phyloP scores from a whole-genome alignment of 495 filamentous ascomycete genomes.

The Neurospora pannonica region DNA sequence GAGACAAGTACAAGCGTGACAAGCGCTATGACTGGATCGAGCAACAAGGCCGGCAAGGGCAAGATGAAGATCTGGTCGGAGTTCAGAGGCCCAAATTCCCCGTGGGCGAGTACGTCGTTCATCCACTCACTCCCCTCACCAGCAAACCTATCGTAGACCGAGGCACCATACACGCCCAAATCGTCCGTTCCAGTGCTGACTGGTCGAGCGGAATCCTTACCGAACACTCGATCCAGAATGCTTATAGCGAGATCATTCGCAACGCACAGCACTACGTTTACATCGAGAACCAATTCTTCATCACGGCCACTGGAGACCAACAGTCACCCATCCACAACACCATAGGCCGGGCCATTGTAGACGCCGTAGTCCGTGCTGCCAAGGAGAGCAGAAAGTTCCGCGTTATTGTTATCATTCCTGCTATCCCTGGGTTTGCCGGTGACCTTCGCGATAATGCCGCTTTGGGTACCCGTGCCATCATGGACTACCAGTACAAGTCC shows the following conservation, averaged over 20 bases:
- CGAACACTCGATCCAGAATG: slow-evolving; percentile 88
- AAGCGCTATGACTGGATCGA: slow-evolving; percentile 70
- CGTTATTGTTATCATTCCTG: slow-evolving; percentile 81
- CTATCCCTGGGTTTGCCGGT: slow-evolving; percentile 88
- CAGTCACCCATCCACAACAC: slow-evolving; percentile 80
- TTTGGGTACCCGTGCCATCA: slow-evolving; percentile 81
- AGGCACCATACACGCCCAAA: slow-evolving; percentile 71
- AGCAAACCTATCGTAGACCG: slow-evolving; percentile 34
- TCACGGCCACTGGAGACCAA: slow-evolving; percentile 83
- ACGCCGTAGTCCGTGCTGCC: slow-evolving; percentile 71
- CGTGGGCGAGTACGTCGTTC: slow-evolving; percentile 74
- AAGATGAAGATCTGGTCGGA: slow-evolving; percentile 73
- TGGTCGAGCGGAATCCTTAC: slow-evolving; percentile 92
- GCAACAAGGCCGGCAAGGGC: slow-evolving; percentile 67
- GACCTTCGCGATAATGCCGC: slow-evolving; percentile 77
- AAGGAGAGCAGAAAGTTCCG: slow-evolving; percentile 85
- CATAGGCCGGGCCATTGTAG: slow-evolving; percentile 79
- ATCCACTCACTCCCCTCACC: slow-evolving; percentile 60
- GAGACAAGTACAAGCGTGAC: slow-evolving; percentile 94
- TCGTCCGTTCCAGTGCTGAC: slow-evolving; percentile 78
- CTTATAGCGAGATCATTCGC: slow-evolving; percentile 75
- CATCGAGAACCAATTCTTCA: slow-evolving; percentile 98
- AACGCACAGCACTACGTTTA: slow-evolving; percentile 88
- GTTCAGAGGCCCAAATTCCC: slow-evolving; percentile 82
- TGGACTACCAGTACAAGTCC: slow-evolving; percentile 98